These are phyloP conservation scores for Cyclaneusma minus DNA, from an alignment of 2,329 filamentous ascomycete genomes.

Conservation along the genomic window DNA sequence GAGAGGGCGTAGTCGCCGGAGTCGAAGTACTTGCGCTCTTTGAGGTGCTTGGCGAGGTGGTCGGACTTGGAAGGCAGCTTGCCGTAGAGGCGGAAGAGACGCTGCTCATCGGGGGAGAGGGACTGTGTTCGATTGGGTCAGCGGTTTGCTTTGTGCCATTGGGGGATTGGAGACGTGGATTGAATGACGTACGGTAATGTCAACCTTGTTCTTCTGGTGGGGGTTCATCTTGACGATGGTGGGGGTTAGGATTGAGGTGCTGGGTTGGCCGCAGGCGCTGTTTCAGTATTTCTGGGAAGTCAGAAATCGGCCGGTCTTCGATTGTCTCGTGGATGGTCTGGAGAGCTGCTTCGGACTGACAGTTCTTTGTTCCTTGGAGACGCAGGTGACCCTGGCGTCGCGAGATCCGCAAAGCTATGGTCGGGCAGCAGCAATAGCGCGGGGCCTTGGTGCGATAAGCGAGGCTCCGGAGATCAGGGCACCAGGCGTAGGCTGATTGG, in stretches of 20 bases:
- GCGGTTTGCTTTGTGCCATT: background rate
- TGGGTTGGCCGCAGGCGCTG: too few species aligned
- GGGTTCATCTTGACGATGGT: conserved; percentile 59
- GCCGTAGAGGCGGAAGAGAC: conserved; percentile 91
- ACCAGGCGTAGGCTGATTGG: too few species aligned
- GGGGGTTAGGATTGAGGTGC: conserved; percentile 1
- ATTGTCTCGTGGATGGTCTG: too few species aligned
- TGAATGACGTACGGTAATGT: conserved; percentile 63
- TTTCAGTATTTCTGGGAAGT: too few species aligned
- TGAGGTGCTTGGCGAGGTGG: conserved; percentile 93
- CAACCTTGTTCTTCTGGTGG: conserved; percentile 96
- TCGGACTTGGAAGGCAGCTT: conserved; percentile 95
- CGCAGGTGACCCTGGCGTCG: too few species aligned
- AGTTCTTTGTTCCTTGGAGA: too few species aligned
- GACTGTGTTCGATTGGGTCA: conserved; percentile 37
- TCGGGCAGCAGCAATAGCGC: too few species aligned
- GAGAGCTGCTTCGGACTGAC: too few species aligned
- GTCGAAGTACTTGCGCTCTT: conserved; percentile 98
- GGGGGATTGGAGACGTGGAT: conserved; percentile 8
- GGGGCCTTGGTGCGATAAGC: too few species aligned
- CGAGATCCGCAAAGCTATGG: too few species aligned
- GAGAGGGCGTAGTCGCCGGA: conserved; percentile 91
- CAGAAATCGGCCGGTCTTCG: too few species aligned
- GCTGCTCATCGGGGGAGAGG: conserved; percentile 86
- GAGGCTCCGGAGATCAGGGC: too few species aligned